Evolutionary conservation across 2,329 filamentous ascomycete genomes (phyloP), one percentile per base, ranked within the genome.

Genomic region (Dactylellina cionopaga): DNA sequence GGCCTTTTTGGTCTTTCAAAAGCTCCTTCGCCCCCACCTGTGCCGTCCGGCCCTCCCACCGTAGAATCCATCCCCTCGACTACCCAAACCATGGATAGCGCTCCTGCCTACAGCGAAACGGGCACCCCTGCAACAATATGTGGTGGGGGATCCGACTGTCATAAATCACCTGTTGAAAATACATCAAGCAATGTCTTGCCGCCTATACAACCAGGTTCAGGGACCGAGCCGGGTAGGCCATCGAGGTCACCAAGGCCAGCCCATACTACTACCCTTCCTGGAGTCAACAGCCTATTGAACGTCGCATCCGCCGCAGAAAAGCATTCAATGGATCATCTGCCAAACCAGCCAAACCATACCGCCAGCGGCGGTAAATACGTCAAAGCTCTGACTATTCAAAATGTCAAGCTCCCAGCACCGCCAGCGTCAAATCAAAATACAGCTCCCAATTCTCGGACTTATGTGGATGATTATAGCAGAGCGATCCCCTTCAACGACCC

Each of bases 1-100:
- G 41, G 59, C 60, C 52, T 35, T 37, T 65, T 60, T 33, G 54
- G 46, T 11, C 68, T 60, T 49, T 72, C 68, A 58, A 72, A 72
- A 58, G 46, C 33, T 13, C 54, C 11, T 35, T 72, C 68, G 11
- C 68, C 59, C 52, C 68, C 59, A 25, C 59, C 68, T 22, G 29
- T 56, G 13, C 51, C 59, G 31, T 63, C 65, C 29, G 66, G 66
- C 15, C 65, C 65, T 51, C 58, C 66, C 13, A 72, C 66, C 19
- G 49, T 72, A 22, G 66, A 72, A 39, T 64, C 66, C 17, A 17
- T 64, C 24, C 52, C 59, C 17, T 65, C 59, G n/a, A 72, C 68
- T 11, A 29, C 56, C 13, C 27, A 59, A 35, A 65, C 59, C 2
- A 54, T 72, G 29, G 68, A 65, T 41, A 72, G 49, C 9, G 39